phyloP scores from a whole-genome alignment of 345 rosid species.

The Erucastrum elatum region DNA sequence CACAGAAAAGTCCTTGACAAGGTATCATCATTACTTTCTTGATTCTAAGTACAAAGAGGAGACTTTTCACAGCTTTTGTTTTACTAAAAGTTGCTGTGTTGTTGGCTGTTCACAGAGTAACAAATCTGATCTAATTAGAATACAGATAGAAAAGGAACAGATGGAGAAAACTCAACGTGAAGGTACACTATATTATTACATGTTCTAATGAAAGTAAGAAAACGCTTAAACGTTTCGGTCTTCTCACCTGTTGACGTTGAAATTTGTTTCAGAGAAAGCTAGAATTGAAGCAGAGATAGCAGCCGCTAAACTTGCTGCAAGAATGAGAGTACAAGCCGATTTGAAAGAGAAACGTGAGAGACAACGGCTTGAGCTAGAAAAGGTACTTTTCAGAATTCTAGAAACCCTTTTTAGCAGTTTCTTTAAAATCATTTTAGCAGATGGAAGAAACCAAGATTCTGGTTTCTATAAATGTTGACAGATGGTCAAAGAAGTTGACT shows the following conservation, averaged over 20 bases:
- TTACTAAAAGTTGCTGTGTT: neutral
- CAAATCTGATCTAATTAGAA: conserved; percentile 57
- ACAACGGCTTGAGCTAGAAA: conserved; percentile 55
- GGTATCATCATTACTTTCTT: conserved; percentile 46
- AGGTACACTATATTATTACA: conserved; percentile 47
- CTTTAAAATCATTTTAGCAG: neutral
- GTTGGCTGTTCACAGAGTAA: conserved; percentile 47
- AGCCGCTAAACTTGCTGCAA: conserved; percentile 63
- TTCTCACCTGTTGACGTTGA: neutral
- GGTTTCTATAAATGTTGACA: conserved; percentile 30
- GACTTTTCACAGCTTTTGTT: neutral
- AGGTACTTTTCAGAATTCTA: conserved; percentile 44
- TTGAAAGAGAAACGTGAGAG: conserved; percentile 57
- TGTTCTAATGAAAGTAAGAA: neutral
- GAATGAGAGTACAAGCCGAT: conserved; percentile 54
- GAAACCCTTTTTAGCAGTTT: neutral
- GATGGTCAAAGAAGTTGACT: conserved; percentile 62
- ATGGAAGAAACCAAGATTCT: conserved; percentile 6
- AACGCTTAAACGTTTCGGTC: neutral
- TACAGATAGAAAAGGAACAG: conserved; percentile 66
- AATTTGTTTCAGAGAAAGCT: conserved; percentile 61
- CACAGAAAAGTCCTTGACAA: conserved; percentile 62
- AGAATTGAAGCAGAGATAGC: conserved; percentile 70
- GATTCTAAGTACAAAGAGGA: neutral
- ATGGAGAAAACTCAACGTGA: conserved; percentile 67